Evolutionary conservation across 106 monocot genomes (phyloP), one percentile per base, ranked within the genome.

Genomic region (Gastrodia elata): DNA sequence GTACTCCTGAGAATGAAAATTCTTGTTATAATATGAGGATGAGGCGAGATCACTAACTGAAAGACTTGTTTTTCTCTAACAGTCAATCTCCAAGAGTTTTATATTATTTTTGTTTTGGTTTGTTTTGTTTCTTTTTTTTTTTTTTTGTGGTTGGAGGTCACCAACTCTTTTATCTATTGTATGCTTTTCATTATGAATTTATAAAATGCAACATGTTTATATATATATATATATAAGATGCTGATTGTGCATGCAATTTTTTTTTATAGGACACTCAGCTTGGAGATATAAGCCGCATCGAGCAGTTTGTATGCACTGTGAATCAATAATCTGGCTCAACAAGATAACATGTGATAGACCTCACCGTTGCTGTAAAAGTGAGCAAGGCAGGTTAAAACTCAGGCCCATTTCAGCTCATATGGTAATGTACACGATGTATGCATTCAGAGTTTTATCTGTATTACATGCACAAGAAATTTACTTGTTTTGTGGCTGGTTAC

Each of bases 251-350:
- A 25, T 58, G n/a, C 24, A 16, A 25, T 2, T 25, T 61, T 49
- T 73, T 61, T 49, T 73, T 68, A n/a, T 74, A 88, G 88, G 49
- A 37, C 10, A 71, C 70, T 74, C 72, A 44, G 64, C 67, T n/a
- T 64, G 77, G 76, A 78, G 64, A 55, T 73, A 55, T 30, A 14
- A 61, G 56, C 48, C 85, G 73, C 77, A 77, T 58, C 80, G 88
- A 43, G 85, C 76, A 44, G 36, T 80, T 26, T 88, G 88, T 59
- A 40, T 6, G 26, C 75, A 78, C 39, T 88, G 88, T 72, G 30
- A 71, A 55, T 79, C 80, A 64, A 43, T 77, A 36, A 65, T 89
- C 71, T 89, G 89, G 83, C 76, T 86, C 33, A 79, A 77, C 42
- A 39, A 35, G 18, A 32, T 81, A 35, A 76, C 82, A 39, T 80